These are phyloP conservation scores for Chalciporus sp. DNA, from an alignment of 1,284 basidiomycete species.

Conservation along the genomic window DNA sequence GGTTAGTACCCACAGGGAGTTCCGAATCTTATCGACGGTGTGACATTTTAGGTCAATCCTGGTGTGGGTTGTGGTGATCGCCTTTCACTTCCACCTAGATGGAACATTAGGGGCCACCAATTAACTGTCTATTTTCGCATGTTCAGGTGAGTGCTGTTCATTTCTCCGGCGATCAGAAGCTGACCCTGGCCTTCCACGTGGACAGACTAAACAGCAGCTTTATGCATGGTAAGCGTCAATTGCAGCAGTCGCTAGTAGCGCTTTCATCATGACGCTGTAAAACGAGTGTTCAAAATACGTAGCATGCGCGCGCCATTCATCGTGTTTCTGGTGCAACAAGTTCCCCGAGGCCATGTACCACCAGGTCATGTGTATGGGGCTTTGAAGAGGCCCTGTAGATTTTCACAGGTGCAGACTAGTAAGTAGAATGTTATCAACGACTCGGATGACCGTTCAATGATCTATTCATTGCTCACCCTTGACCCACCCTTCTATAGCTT, in stretches of 20 bases:
- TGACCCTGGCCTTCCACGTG: background rate
- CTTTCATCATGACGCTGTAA: background rate
- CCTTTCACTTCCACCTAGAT: background rate
- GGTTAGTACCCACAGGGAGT: too few species aligned
- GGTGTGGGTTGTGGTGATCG: background rate
- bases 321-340: background rate
- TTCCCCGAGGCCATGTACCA: too few species aligned
- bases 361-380: background rate
- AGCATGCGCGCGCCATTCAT: background rate
- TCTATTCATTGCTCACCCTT: constrained; percentile 12
- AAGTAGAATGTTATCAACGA: constrained; percentile 7
- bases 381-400: constrained; percentile 2
- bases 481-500: constrained; percentile 17
- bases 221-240: background rate
- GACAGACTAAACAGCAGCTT: background rate
- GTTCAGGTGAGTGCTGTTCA: background rate
- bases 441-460: background rate
- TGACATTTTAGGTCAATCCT: too few species aligned
- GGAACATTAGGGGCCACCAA: background rate
- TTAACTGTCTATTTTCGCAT: background rate
- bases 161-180: background rate
- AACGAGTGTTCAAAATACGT: background rate
- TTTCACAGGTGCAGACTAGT: constrained; percentile 3
- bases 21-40: too few species aligned
- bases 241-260: background rate